Evolutionary conservation across 495 filamentous ascomycete genomes (phyloP).

Genomic region (Penicillium mononematosum): DNA sequence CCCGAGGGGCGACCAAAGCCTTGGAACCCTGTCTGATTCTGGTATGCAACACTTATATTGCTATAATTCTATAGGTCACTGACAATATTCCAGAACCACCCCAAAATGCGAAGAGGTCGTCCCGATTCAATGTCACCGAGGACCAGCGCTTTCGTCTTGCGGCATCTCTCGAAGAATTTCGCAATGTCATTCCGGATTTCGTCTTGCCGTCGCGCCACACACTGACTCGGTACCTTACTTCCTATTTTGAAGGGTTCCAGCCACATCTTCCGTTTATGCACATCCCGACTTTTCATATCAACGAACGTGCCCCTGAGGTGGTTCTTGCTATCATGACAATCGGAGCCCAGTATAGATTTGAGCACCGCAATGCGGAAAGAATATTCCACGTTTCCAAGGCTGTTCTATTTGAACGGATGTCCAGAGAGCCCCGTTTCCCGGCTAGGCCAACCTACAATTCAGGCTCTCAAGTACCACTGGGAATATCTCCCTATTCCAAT

Average conservation of each 20-base stretch:
- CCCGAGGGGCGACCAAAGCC: conserved; percentile 37
- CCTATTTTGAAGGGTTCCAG: conserved; percentile 41
- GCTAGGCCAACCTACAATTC: conserved; percentile 8
- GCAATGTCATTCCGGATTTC: conserved; percentile 40
- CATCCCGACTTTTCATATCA: conserved; percentile 36
- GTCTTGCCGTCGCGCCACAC: conserved; percentile 41
- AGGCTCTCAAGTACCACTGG: conserved; percentile 16
- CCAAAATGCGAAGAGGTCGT: conserved; percentile 25
- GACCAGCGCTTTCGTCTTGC: conserved; percentile 39
- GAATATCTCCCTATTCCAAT: conserved; percentile 18
- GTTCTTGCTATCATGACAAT: conserved; percentile 37
- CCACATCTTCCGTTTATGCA: conserved; percentile 41
- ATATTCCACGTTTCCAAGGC: conserved; percentile 39
- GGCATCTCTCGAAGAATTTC: conserved; percentile 37
- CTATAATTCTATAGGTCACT: background rate
- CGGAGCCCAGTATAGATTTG: conserved; percentile 40
- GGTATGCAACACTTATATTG: conserved; percentile 21
- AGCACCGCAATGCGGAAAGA: conserved; percentile 37
- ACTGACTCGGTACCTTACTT: conserved; percentile 38
- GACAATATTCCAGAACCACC: conserved; percentile 30
- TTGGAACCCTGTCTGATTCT: conserved; percentile 36
- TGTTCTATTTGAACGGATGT: conserved; percentile 32
- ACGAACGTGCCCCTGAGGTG: conserved; percentile 35
- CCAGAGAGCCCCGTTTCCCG: conserved; percentile 26
- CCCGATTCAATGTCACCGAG: conserved; percentile 36